Evolutionary conservation across 495 filamentous ascomycete species (phyloP), one percentile per base, ranked within the genome.

Genomic region (Penicillium cinerascens): DNA sequence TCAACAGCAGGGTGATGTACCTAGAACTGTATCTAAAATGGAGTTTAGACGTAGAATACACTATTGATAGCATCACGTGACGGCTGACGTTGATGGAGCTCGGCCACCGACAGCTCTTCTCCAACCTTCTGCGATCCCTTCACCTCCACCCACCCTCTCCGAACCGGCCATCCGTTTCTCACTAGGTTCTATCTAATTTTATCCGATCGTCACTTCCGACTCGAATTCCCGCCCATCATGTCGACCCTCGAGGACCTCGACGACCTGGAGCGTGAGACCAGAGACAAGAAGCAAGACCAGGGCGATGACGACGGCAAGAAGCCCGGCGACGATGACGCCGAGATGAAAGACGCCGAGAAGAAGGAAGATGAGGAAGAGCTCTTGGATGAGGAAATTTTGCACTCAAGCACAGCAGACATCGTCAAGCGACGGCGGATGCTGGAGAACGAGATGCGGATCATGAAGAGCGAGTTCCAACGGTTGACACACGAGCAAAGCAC

Each of bases 371-470:
- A 86, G 61, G 88, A 91, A 26, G 88, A 95, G 55, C 77, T 89
- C 21, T 76, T 97, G 42, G 92, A 96, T 71, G 82, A 89, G 27
- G 93, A 98, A 71, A 92, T 97, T 63, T 77, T 97, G 50, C 84
- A 81, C 65, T 86, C 90, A 40, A 89, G 86, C 78, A 97, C 93
- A 75, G 82, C 87, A 69, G 95, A 98, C 74, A 95, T 98, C 68
- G 78, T 88, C 55, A 95, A 88, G 61, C 82, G 80, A 64, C 82
- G 82, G 76, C 83, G 91, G 61, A 79, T 98, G 64, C 79, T 98
- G 59, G 93, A 97, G 67, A 98, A 98, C 71, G 93, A 98, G 70
- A 84, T 92, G 63, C 83, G 93, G 51, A 96, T 98, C 70, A 97
- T 97, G 93, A 92, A 86, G 81, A 95, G 90, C 82, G 93, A 98